Conservation (phyloP, 1,284 basidiomycete species). For the Termitomyces sp. region DNA sequence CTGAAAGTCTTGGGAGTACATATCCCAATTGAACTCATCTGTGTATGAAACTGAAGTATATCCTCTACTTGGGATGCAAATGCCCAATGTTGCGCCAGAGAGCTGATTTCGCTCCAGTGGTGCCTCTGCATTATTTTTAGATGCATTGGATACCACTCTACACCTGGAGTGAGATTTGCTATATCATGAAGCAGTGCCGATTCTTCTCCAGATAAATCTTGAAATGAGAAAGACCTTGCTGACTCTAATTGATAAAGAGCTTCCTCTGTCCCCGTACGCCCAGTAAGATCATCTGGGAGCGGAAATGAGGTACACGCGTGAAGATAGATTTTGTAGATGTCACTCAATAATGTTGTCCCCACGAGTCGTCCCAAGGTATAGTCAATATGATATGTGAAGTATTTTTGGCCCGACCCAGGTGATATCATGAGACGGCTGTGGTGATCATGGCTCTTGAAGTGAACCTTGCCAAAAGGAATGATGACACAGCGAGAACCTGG, state of each 20-base stretch:
- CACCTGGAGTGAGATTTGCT: constrained; percentile 28
- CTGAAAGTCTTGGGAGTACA: no score
- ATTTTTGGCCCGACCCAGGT: constrained; percentile 13
- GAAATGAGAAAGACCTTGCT: constrained; percentile 35
- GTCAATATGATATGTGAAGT: constrained; percentile 35
- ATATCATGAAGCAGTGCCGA: constrained; percentile 31
- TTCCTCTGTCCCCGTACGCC: constrained; percentile 41
- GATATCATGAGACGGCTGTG: constrained; percentile 22
- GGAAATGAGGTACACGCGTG: constrained; percentile 41
- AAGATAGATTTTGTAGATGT: constrained; percentile 38
- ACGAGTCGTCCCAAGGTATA: constrained; percentile 33
- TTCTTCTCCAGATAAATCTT: constrained; percentile 28
- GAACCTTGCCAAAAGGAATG: constrained; percentile 31
- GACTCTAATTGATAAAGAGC: constrained; percentile 37
- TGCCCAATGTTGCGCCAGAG: constrained; percentile 28
- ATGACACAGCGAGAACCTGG: constrained; percentile 26
- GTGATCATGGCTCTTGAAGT: constrained; percentile 9
- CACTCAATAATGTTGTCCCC: constrained; percentile 29
- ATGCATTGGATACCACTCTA: constrained; percentile 36
- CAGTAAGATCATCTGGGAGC: constrained; percentile 41
- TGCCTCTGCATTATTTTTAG: constrained; percentile 36
- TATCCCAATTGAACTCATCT: constrained; percentile 13
- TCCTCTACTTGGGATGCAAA: constrained; percentile 22
- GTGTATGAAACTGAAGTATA: constrained; percentile 28
- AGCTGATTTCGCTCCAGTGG: constrained; percentile 26